A percentile compares a stretch with the other conserved stretches of the same genome.
phyloP scores from a whole-genome alignment of 306 rosid genomes.

The Arachis hypogaea region DNA sequence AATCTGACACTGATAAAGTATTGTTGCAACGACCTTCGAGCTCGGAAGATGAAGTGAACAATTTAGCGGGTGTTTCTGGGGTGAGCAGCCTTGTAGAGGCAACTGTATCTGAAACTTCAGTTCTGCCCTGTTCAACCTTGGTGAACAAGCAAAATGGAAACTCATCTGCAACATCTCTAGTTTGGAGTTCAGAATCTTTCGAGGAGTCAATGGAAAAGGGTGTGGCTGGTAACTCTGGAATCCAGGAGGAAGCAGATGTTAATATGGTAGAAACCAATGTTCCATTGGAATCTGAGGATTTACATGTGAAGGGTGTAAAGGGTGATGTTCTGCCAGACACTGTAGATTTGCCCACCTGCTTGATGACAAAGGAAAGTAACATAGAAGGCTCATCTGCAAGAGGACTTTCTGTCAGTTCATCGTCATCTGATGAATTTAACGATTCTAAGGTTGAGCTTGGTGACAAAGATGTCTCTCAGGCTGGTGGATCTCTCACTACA shows the following conservation, averaged over 20 bases:
- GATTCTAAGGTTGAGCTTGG: slow-evolving; percentile 21
- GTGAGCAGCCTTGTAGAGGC: slow-evolving; percentile 24
- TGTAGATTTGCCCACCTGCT: slow-evolving; percentile 29
- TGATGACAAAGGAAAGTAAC: slow-evolving; percentile 23
- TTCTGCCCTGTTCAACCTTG: slow-evolving; percentile 23
- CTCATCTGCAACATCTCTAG: slow-evolving; percentile 17
- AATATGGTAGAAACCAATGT: slow-evolving; percentile 29
- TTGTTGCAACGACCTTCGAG: background rate
- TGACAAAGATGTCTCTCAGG: slow-evolving; percentile 6
- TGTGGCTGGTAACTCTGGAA: slow-evolving; percentile 15
- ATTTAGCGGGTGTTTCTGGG: slow-evolving; percentile 34
- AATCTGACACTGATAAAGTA: background rate
- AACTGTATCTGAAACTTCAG: slow-evolving; percentile 37
- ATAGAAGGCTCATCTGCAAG: background rate
- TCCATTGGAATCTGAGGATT: slow-evolving; percentile 38
- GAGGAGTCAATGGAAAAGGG: slow-evolving; percentile 35
- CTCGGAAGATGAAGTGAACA: slow-evolving; percentile 7
- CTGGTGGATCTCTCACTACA: slow-evolving; percentile 8
- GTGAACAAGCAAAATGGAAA: slow-evolving; percentile 30
- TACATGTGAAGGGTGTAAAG: slow-evolving; percentile 9
- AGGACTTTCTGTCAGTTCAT: slow-evolving; percentile 5
- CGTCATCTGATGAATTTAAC: slow-evolving; percentile 25
- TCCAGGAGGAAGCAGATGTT: slow-evolving; percentile 41
- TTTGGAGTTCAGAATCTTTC: slow-evolving; percentile 24
- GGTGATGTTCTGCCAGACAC: background rate